Percentiles rank a stretch among this genome's conserved stretches.
Conservation (phyloP, 331 rosid genomes). For the Pyracantha coccinea region DNA sequence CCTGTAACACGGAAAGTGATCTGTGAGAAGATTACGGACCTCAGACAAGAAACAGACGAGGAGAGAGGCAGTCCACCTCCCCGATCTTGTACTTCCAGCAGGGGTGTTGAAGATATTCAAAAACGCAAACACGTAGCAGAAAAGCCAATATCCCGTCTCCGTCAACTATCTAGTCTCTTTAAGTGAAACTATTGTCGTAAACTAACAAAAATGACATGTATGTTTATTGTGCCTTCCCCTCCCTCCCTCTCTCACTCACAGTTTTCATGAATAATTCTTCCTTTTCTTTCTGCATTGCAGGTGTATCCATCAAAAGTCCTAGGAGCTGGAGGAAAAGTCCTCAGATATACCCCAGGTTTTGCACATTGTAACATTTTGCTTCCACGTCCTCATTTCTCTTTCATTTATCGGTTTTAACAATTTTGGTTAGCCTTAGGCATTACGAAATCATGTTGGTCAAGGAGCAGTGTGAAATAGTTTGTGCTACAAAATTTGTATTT, state of each 20-base stretch:
- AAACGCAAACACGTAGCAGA: slow-evolving; percentile 9
- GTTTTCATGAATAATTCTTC: background rate
- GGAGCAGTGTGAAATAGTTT: background rate
- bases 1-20: background rate
- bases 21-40: background rate
- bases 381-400: background rate
- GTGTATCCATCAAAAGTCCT: background rate
- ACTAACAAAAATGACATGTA: background rate
- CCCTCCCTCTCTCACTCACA: background rate
- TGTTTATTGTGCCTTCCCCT: background rate
- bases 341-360: background rate
- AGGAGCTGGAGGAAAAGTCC: background rate
- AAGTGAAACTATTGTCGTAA: slow-evolving; percentile 12
- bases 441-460: no score
- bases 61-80: slow-evolving; percentile 6
- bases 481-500: background rate
- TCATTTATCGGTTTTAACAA: background rate
- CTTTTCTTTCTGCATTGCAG: background rate
- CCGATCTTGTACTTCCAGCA: slow-evolving; percentile 30
- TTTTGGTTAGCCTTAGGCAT: background rate
- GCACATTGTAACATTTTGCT: background rate
- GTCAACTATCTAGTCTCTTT: slow-evolving; percentile 39
- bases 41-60: slow-evolving; percentile 1
- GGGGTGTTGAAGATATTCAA: background rate
- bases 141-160: slow-evolving; percentile 3